These are phyloP conservation scores for Xerocomus spinulosus DNA, from an alignment of 768 basidiomycete genomes.

Conservation along the genomic window DNA sequence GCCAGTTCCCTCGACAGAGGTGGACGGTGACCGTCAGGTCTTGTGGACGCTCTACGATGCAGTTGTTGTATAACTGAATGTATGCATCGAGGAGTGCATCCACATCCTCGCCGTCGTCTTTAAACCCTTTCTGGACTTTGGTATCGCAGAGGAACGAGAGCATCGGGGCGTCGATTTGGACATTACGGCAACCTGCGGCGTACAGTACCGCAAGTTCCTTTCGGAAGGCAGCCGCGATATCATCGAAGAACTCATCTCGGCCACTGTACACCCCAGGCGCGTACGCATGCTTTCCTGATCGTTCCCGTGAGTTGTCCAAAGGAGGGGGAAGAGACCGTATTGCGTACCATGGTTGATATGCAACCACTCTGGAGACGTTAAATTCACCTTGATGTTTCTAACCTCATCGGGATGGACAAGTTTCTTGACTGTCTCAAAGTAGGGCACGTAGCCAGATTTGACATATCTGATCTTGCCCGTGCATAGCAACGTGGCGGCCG, in stretches of 20 bases:
- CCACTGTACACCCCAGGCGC: conserved; percentile 15
- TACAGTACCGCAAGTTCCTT: background rate
- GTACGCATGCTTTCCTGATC: conserved; percentile 22
- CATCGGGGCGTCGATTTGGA: conserved; percentile 46
- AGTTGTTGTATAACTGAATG: conserved; percentile 38
- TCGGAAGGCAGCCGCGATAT: conserved; percentile 29
- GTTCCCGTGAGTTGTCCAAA: background rate
- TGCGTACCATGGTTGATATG: conserved; percentile 58
- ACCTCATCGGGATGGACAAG: conserved; percentile 59
- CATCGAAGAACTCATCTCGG: conserved; percentile 43
- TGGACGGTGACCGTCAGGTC: conserved; percentile 42
- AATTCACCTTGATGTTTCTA: conserved; percentile 62
- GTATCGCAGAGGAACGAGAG: conserved; percentile 65
- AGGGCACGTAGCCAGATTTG: conserved; percentile 56
- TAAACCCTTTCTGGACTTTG: conserved; percentile 51
- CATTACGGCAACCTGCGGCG: conserved; percentile 24
- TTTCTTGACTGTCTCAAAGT: conserved; percentile 57
- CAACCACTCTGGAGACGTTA: conserved; percentile 70
- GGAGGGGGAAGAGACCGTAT: background rate
- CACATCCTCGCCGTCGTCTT: conserved; percentile 54
- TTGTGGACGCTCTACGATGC: conserved; percentile 33
- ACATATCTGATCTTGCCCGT: conserved; percentile 62
- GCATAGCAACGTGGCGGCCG: conserved; percentile 20
- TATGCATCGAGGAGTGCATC: conserved; percentile 62
- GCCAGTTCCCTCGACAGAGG: conserved; percentile 38